Evolutionary conservation across 805 yeast genomes (phyloP), one percentile per base, ranked within the genome.

Genomic region (Wickerhamiella vanderwaltii): DNA sequence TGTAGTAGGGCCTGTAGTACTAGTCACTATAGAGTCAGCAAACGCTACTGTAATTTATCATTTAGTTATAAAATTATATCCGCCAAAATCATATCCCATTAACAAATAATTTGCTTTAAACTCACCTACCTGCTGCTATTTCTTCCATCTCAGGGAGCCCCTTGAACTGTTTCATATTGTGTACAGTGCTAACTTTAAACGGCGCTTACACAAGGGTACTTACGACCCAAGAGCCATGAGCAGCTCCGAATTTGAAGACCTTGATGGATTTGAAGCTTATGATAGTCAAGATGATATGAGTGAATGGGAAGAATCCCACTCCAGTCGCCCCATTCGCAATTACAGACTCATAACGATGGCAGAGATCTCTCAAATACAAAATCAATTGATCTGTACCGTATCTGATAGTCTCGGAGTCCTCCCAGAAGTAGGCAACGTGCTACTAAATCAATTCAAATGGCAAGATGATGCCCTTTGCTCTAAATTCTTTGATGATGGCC

Each of bases 391-490:
- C 11, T 15, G 13, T 6, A 12, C 16, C 7, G 15, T 33, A 12
- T 4, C 36, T 12, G 36, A 33, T 3, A 20, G 24, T 13, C 23
- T 37, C 28, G 34, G 29, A 15, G 15, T 37, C 12, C 28, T 28
- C 9, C 30, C 11, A 6, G 32, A 22, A 7, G 11, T 20, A 18
- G 23, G 28, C 5, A 19, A 17, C 15, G 15, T 16, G 12, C 19
- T 37, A 29, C 33, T 37, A 9, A n/a, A 29, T 13, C 4, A 18
- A 13, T 7, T 19, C 34, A 37, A 37, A 18, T 37, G 31, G 26
- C 24, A 37, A 18, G 13, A 19, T 6, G 40, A 37, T 20, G 19
- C 11, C 12, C 13, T 29, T n/a, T 19, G 15, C 12, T 12, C 23
- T 12, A 23, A 22, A 11, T 37, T 12, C 19, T 37, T 26, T 29